Conservation (phyloP, 202 grass and related monocot genomes). For the Cymbopogon flexuosus region DNA sequence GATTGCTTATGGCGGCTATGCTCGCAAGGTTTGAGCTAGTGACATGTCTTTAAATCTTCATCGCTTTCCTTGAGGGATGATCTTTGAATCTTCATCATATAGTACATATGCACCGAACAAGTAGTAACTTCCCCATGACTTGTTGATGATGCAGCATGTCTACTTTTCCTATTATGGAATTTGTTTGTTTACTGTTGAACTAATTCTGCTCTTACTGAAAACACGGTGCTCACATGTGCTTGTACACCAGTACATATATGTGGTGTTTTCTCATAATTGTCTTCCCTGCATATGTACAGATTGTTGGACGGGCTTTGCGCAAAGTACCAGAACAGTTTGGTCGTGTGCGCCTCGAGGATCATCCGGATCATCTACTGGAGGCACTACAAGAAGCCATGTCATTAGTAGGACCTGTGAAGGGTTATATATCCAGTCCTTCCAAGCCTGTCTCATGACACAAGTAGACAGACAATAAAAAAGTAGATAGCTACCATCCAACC, state of each 20-base stretch:
- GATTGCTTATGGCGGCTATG: constrained; percentile 92
- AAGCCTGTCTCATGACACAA: constrained; percentile 5
- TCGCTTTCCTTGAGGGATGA: neutral
- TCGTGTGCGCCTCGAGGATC: constrained; percentile 50
- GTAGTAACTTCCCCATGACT: neutral
- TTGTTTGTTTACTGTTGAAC: neutral
- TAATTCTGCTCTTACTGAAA: neutral
- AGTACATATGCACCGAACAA: neutral
- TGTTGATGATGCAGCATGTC: neutral
- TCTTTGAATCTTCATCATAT: neutral
- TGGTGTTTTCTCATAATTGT: neutral
- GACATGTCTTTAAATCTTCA: neutral
- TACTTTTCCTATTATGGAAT: neutral
- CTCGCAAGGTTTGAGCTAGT: constrained; percentile 62
- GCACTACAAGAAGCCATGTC: constrained; percentile 60
- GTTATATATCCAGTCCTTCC: constrained; percentile 18
- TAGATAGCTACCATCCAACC: neutral
- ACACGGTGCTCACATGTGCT: neutral
- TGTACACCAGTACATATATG: neutral
- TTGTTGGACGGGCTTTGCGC: constrained; percentile 65
- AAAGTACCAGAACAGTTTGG: constrained; percentile 43
- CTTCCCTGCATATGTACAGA: constrained; percentile 26
- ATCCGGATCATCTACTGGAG: constrained; percentile 62
- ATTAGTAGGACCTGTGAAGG: constrained; percentile 68
- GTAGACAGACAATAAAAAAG: neutral